Base-by-base conservation (phyloP, 1,284 basidiomycete genomes). In the Ustilago curta region DNA sequence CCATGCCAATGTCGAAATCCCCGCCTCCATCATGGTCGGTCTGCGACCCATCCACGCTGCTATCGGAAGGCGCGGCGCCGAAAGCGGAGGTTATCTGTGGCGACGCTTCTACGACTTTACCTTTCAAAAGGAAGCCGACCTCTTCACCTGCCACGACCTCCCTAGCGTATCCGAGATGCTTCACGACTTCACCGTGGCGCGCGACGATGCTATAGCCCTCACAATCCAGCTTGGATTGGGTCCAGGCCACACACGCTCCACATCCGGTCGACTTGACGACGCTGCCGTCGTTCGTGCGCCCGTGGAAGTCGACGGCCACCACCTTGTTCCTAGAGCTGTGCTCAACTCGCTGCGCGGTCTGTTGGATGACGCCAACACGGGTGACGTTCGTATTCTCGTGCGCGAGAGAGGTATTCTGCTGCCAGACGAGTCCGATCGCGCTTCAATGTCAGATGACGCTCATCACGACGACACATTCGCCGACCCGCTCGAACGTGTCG, bases 381-480 rank as follows among this genome's bases (percentile, higher is more conserved):
- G 82, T 37, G 83, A 84, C 27, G 69, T 84, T 8, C 72, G 80
- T 27, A 77, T 84, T 32, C n/a, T 79, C 3, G 81, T 83, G 0
- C 57, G 78, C 16, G 83, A 84, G 51, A 57, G 83, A 14, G 83
- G 83, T 8, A 18, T 83, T 14, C 39, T 78, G 11, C 56, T 69
- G 11, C 32, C 43, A 5, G 44, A 47, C 1, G 2, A 54, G 18
- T 47, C 49, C 19, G 23, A 50, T 3, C 11, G 9, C 19, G 53
- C 35, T 16, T n/a, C 60, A 1, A 48, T 49, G 37, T 64, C 67
- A 2, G 67, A 64, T 31, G 56, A 63, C 12, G 66, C 51, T 18
- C 37, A 40, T 21, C 27, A 35, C 32, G 60, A 42, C 8, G 37
- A 55, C 19, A 32, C 42, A 11, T 21, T 21, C 4, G 47, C 40